phyloP scores from a whole-genome alignment of 1,284 basidiomycete genomes.

The Abortiporus biennis region DNA sequence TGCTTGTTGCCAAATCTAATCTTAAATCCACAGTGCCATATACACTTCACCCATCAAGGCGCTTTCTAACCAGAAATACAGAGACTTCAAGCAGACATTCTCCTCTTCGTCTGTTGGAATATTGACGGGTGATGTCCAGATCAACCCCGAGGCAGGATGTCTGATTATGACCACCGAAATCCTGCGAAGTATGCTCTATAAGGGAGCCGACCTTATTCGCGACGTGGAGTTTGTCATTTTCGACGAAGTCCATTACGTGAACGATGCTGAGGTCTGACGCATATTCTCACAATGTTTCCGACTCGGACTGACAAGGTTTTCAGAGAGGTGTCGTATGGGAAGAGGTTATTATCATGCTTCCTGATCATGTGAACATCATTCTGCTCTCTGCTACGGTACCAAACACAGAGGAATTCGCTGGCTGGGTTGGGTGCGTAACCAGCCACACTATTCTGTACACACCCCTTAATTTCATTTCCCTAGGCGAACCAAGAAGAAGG shows the following conservation, averaged over 20 bases:
- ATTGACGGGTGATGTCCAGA: slow-evolving; percentile 97
- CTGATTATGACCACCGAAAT: slow-evolving; percentile 99
- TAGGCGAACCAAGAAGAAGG: slow-evolving; percentile 98
- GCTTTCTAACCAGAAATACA: slow-evolving; percentile 97
- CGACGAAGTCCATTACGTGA: slow-evolving; percentile 99
- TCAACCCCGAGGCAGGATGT: slow-evolving; percentile 97
- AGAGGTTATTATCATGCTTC: slow-evolving; percentile 99
- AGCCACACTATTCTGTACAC: not conserved
- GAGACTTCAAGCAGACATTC: slow-evolving; percentile 98
- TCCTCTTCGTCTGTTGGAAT: slow-evolving; percentile 92
- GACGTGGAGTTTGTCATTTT: slow-evolving; percentile 99
- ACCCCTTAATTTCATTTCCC: not conserved
- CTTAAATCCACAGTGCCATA: slow-evolving; percentile 64
- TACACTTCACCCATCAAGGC: slow-evolving; percentile 99
- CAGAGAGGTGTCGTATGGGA: slow-evolving; percentile 99
- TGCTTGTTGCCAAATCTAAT: too few relatives aligned
- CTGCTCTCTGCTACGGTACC: slow-evolving; percentile 97
- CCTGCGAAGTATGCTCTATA: slow-evolving; percentile 96
- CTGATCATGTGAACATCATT: slow-evolving; percentile 96
- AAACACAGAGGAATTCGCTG: slow-evolving; percentile 97
- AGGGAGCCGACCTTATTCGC: slow-evolving; percentile 96
- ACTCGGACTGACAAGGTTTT: slow-evolving; percentile 6
- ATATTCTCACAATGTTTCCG: not conserved
- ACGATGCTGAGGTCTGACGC: slow-evolving; percentile 85
- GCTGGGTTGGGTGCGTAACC: slow-evolving; percentile 89